Conservation (phyloP, 208 protist species). For the Trypanosoma brucei region DNA sequence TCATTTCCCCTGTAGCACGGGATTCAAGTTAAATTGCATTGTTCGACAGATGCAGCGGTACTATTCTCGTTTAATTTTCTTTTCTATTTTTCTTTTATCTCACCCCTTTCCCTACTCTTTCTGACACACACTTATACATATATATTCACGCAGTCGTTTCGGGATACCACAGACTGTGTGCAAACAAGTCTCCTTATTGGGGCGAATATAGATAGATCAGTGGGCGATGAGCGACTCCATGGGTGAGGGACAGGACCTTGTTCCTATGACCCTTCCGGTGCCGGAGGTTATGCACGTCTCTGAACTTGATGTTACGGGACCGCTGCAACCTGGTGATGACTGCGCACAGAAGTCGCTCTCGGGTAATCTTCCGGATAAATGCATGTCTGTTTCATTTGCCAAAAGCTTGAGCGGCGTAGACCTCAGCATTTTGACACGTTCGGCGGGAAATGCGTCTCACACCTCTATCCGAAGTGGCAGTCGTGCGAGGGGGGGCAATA, state of each 20-base stretch:
- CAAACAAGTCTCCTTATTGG: too few species aligned
- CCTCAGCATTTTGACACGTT: neutral
- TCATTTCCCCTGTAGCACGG: too few species aligned
- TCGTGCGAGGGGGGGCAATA: neutral
- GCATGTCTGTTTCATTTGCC: neutral
- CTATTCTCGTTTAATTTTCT: too few species aligned
- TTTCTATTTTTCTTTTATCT: too few species aligned
- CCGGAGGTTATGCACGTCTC: constrained; percentile 3
- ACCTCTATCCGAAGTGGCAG: neutral
- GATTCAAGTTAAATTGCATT: too few species aligned
- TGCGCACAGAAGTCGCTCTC: constrained; percentile 1
- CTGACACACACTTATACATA: too few species aligned
- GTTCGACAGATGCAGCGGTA: too few species aligned
- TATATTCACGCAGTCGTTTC: too few species aligned
- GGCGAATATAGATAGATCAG: too few species aligned
- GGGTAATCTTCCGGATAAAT: neutral
- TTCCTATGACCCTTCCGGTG: neutral
- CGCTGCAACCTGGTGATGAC: neutral
- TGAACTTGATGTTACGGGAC: constrained; percentile 1
- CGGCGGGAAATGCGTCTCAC: neutral
- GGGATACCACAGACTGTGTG: too few species aligned
- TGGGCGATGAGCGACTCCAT: neutral
- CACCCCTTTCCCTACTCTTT: too few species aligned
- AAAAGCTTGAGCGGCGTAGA: neutral
- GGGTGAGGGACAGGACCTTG: neutral